phyloP scores from a whole-genome alignment of 306 rosid species.

The Luffa aegyptiaca region DNA sequence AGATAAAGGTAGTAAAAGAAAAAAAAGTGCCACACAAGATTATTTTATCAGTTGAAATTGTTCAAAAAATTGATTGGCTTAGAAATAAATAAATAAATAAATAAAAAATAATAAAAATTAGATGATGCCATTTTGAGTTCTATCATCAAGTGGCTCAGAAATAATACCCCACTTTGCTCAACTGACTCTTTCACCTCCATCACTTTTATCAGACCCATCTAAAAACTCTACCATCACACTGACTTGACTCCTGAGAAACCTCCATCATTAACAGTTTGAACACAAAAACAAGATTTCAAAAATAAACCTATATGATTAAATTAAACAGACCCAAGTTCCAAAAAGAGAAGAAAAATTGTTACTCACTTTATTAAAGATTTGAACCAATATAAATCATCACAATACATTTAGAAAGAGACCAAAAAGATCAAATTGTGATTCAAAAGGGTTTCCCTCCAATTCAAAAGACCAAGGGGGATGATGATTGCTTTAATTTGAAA shows the following conservation, averaged over 20 bases:
- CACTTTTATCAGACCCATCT: not conserved
- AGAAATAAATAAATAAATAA: not conserved
- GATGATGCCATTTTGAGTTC: not conserved
- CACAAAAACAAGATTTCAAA: not conserved
- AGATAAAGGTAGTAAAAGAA: not conserved
- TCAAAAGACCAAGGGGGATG: not conserved
- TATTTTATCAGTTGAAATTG: not conserved
- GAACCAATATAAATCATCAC: not conserved
- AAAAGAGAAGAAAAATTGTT: not conserved
- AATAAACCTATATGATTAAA: not conserved
- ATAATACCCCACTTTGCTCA: not conserved
- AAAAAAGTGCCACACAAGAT: not conserved
- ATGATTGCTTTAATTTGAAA: constrained; percentile 1
- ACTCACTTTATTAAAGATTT: not conserved
- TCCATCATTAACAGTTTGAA: not conserved
- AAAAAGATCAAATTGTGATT: not conserved
- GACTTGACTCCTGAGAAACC: not conserved
- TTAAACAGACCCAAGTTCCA: not conserved
- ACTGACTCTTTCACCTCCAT: not conserved
- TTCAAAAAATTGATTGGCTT: not conserved
- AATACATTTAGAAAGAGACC: not conserved
- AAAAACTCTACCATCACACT: not conserved
- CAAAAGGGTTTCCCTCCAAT: not conserved
- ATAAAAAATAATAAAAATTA: not conserved
- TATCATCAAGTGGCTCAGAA: not conserved